These are phyloP conservation scores for Astragalus glycyphyllos DNA, from an alignment of 306 rosid genomes.

Conservation along the genomic window DNA sequence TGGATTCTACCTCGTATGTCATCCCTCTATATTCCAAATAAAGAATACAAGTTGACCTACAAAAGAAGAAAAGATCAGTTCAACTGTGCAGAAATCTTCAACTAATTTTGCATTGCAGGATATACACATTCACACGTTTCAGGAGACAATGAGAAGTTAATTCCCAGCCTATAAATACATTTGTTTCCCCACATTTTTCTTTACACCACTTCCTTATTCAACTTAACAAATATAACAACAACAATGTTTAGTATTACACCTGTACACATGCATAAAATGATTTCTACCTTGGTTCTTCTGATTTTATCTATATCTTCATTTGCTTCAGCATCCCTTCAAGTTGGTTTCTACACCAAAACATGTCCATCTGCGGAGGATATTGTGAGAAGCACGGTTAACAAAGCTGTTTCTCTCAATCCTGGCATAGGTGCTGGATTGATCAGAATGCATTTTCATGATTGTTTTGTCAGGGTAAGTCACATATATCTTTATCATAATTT, in stretches of 20 bases:
- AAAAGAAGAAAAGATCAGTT: constrained; percentile 4
- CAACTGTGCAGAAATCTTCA: constrained; percentile 2
- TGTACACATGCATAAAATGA: not conserved
- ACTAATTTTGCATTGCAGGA: not conserved
- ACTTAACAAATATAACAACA: not conserved
- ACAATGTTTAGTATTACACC: not conserved
- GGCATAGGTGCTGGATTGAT: constrained; percentile 43
- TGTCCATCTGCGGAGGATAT: constrained; percentile 40
- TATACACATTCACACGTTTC: not conserved
- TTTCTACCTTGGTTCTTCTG: constrained; percentile 15
- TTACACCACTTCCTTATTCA: not conserved
- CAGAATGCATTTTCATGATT: constrained; percentile 44
- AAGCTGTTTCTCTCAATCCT: constrained; percentile 36
- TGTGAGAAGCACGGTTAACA: constrained; percentile 26
- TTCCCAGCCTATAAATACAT: constrained; percentile 15
- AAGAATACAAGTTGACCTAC: constrained; percentile 6
- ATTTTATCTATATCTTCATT: constrained; percentile 18
- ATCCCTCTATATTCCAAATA: constrained; percentile 17
- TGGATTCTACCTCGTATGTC: not conserved
- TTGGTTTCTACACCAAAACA: constrained; percentile 35
- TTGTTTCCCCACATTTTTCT: not conserved
- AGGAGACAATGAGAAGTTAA: not conserved
- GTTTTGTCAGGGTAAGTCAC: constrained; percentile 42
- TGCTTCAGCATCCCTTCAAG: constrained; percentile 28
- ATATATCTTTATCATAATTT: not conserved